Evolutionary conservation across 2,329 filamentous ascomycete genomes (phyloP).

Genomic region (Phyllosticta paracitricarpa): DNA sequence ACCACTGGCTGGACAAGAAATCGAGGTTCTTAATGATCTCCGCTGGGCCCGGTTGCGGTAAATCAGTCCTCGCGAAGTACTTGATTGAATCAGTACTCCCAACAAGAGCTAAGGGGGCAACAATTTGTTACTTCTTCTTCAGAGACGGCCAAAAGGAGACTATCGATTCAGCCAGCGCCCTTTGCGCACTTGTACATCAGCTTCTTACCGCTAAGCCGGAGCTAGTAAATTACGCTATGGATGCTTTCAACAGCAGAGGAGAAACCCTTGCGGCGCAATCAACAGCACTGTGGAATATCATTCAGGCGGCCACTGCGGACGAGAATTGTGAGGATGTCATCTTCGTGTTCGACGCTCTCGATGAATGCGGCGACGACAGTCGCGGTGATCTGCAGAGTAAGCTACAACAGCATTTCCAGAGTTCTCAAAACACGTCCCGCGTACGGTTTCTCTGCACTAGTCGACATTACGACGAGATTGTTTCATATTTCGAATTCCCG

Average conservation of each 20-base stretch:
- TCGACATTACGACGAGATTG: background rate
- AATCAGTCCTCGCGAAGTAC: background rate
- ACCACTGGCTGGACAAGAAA: background rate
- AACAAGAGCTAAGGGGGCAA: background rate
- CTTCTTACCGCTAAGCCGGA: background rate
- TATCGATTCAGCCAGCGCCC: background rate
- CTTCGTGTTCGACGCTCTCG: background rate
- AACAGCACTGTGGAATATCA: background rate
- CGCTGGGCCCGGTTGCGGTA: background rate
- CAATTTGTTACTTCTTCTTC: background rate
- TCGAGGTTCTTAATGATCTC: background rate
- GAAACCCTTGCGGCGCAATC: background rate
- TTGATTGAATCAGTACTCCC: background rate
- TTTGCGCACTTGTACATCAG: background rate
- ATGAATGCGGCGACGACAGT: background rate
- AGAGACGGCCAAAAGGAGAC: background rate
- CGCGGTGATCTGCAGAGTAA: too few species aligned
- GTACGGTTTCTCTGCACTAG: background rate
- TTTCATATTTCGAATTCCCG: background rate
- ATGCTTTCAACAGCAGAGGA: background rate
- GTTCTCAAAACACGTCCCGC: background rate
- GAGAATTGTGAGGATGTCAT: background rate
- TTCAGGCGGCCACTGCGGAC: background rate
- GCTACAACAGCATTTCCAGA: background rate
- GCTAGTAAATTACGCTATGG: background rate